These are phyloP conservation scores for Sclerospora graminicola DNA, from an alignment of 352 stramenopile species.

Conservation along the genomic window DNA sequence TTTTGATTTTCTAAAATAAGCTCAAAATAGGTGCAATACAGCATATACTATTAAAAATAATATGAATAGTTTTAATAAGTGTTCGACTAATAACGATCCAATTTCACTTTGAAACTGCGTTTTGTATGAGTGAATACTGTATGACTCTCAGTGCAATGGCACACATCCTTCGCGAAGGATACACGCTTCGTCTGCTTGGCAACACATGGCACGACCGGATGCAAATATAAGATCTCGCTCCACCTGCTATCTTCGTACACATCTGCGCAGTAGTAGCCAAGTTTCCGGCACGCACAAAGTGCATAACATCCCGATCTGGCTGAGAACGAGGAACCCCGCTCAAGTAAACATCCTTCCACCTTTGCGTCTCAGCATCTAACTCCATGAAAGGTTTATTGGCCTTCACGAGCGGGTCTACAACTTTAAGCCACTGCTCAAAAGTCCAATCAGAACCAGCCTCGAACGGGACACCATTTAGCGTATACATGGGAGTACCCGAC, in stretches of 20 bases:
- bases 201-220: constrained; percentile 61
- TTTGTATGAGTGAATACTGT: no score
- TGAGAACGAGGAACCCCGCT: constrained; percentile 28
- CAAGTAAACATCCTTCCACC: constrained; percentile 35
- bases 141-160: constrained; percentile 15
- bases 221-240: constrained; percentile 48
- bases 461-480: constrained; percentile 67
- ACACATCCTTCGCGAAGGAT: constrained; percentile 49
- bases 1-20: no score
- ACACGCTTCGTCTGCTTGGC: constrained; percentile 52
- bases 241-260: constrained; percentile 21
- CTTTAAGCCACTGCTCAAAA: constrained; percentile 54
- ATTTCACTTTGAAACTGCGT: not conserved
- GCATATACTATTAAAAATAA: no score
- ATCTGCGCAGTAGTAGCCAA: constrained; percentile 27
- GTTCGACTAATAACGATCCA: no score
- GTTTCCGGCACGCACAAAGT: constrained; percentile 27
- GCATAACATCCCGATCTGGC: constrained; percentile 48
- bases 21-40: no score
- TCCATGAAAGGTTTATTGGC: constrained; percentile 25
- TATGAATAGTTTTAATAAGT: no score
- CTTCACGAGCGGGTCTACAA: constrained; percentile 34
- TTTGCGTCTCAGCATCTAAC: constrained; percentile 25
- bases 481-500: constrained; percentile 71
- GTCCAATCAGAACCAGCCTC: constrained; percentile 59